Evolutionary conservation across 768 basidiomycete species (phyloP).

Genomic region (Phaeolepiota aurea): DNA sequence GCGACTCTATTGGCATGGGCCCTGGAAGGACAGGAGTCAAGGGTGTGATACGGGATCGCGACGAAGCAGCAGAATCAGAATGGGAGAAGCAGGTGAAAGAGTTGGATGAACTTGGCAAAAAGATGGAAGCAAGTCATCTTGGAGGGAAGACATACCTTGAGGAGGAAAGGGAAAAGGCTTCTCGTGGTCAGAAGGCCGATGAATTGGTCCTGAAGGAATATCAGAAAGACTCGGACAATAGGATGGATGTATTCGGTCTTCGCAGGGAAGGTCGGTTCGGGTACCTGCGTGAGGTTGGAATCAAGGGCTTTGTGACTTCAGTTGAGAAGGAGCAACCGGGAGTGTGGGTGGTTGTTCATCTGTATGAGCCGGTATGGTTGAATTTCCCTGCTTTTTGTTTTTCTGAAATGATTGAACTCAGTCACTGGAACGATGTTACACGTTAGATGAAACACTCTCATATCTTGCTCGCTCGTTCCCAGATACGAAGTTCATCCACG

Average conservation of each 20-base stretch:
- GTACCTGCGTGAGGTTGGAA: conserved; percentile 73
- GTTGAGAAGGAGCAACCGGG: conserved; percentile 64
- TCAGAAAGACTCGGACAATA: conserved; percentile 20
- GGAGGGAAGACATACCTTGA: conserved; percentile 71
- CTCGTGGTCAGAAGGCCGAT: conserved; percentile 36
- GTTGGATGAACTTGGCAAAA: conserved; percentile 39
- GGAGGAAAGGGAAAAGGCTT: conserved; percentile 56
- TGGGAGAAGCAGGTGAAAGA: conserved; percentile 46
- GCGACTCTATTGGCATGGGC: conserved; percentile 74
- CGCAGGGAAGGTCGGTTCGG: conserved; percentile 56
- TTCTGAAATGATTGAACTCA: conserved; percentile 16
- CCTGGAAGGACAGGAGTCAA: conserved; percentile 85
- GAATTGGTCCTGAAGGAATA: conserved; percentile 35
- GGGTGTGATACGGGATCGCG: conserved; percentile 76
- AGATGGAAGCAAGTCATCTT: conserved; percentile 58
- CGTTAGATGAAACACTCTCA: conserved; percentile 59
- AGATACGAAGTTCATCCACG: conserved; percentile 75
- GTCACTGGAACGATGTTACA: conserved; percentile 71
- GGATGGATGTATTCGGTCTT: conserved; percentile 38
- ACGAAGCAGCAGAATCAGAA: conserved; percentile 54
- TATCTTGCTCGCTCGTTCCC: conserved; percentile 63
- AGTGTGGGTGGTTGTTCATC: conserved; percentile 79
- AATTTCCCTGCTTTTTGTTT: not conserved
- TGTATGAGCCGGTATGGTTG: conserved; percentile 66
- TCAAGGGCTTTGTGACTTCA: conserved; percentile 62